Base-by-base conservation (phyloP, 768 basidiomycete species). In the Chalciporus sphaerocephalus region DNA sequence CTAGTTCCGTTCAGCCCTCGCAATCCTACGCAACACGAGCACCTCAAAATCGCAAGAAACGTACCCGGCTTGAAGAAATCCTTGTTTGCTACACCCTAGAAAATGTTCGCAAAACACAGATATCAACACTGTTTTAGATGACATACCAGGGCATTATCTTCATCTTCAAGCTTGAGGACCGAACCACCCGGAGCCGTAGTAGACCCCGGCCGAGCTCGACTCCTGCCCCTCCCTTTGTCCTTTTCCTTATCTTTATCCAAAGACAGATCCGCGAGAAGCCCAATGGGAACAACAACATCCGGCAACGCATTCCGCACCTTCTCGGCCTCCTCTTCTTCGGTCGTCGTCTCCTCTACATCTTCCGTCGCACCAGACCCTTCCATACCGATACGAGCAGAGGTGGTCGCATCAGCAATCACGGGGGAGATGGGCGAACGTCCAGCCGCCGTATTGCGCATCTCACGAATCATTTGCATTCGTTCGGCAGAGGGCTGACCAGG, bases 1-100 rank as follows among this genome's bases (percentile, higher is more conserved):
- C 84, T 83, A 46, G 18, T 25, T 23, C 15, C 8, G 10, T 8
- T 9, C 13, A 23, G 17, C 15, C 18, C 25, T 46, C 6, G 41
- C 13, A n/a, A 44, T 20, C 21, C 11, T 1, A 7, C 27, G n/a
- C 0, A 11, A 21, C 2, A 40, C 10, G 11, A 41, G 4, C 7
- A n/a, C n/a, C n/a, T n/a, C n/a, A n/a, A n/a, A n/a, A 16, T 0
- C 3, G 25, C 6, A 7, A 9, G 21, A 0, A 18, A 48, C 58
- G 43, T 44, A 83, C 87, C 87, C 38, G 88, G 88, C 75, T 78
- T 74, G 69, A 90, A 92, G 57, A 83, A 92, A 40, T 74, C 79
- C 58, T 80, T 83, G 61, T 86, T 89, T 24, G 89, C 89, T 17
- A 90, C 82, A 17, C 89, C 88, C 84, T 87, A 39, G 22, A 11